Conservation (phyloP, 371 early-diverging fungal species). For the Lichtheimia ramosa region DNA sequence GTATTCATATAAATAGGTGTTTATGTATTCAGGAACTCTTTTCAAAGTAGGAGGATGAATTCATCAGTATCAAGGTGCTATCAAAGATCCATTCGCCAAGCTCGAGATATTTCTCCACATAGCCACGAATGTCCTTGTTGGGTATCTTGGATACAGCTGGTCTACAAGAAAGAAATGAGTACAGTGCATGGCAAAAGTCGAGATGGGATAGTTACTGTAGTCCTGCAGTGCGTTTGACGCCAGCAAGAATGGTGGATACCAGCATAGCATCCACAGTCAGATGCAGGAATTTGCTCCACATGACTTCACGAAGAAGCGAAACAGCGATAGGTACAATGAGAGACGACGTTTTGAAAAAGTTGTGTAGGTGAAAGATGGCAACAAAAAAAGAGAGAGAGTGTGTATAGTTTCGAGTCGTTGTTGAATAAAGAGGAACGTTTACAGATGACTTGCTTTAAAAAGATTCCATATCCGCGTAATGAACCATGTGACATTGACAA, state of each 20-base stretch:
- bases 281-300: slow-evolving; percentile 62
- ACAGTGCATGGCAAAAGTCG: not conserved
- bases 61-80: slow-evolving; percentile 55
- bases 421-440: too few species aligned
- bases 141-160: slow-evolving; percentile 59
- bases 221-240: slow-evolving; percentile 73
- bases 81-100: slow-evolving; percentile 72
- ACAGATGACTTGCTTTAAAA: too few species aligned
- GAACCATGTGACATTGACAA: too few species aligned
- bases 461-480: too few species aligned
- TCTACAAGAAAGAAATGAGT: slow-evolving; percentile 20
- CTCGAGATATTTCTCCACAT: slow-evolving; percentile 61
- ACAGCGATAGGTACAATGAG: slow-evolving; percentile 20
- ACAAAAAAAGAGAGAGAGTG: too few species aligned
- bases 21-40: too few species aligned
- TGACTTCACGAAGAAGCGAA: slow-evolving; percentile 16
- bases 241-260: slow-evolving; percentile 75
- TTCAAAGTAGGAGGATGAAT: slow-evolving; percentile 62
- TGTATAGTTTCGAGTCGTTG: too few species aligned
- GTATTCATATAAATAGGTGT: too few species aligned
- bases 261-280: slow-evolving; percentile 70
- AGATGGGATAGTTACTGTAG: slow-evolving; percentile 43
- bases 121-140: slow-evolving; percentile 49
- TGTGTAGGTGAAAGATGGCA: not conserved
- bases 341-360: slow-evolving; percentile 16